Conservation (phyloP, 2,329 filamentous ascomycete genomes). For the Davidsoniella eucalypti region DNA sequence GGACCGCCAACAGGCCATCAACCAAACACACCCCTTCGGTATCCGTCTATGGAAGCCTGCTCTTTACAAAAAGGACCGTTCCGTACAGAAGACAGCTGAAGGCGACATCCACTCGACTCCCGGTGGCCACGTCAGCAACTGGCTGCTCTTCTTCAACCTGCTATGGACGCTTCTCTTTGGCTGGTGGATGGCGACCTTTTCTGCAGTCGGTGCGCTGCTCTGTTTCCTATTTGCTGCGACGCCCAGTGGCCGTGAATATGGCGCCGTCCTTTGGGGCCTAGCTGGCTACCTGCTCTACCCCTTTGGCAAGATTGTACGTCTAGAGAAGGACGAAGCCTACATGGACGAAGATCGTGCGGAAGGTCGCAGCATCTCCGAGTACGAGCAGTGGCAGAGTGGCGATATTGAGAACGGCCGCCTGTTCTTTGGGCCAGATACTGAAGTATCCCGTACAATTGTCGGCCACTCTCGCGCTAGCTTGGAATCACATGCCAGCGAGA, state of each 20-base stretch:
- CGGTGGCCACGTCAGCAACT: constrained; percentile 67
- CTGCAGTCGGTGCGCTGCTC: constrained; percentile 54
- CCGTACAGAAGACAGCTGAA: constrained; percentile 89
- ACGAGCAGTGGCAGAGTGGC: constrained; percentile 97
- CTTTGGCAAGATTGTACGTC: constrained; percentile 87
- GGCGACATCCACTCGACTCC: constrained; percentile 93
- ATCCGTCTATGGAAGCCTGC: constrained; percentile 98
- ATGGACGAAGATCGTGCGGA: constrained; percentile 89
- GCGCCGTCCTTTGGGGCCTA: constrained; percentile 67
- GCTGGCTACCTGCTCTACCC: constrained; percentile 84
- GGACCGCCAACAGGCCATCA: constrained; percentile 93
- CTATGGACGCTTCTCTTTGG: constrained; percentile 85
- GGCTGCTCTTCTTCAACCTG: constrained; percentile 77
- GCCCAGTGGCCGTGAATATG: constrained; percentile 71
- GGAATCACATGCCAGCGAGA: constrained; percentile 71
- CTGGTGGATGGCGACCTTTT: constrained; percentile 80
- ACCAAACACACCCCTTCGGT: constrained; percentile 95
- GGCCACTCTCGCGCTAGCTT: constrained; percentile 77
- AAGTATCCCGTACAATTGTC: constrained; percentile 55
- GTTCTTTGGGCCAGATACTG: constrained; percentile 70
- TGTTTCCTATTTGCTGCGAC: constrained; percentile 69
- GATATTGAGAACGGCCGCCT: constrained; percentile 89
- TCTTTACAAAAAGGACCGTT: constrained; percentile 91
- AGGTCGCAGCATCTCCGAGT: constrained; percentile 92
- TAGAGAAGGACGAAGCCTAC: constrained; percentile 89